Base-by-base conservation (phyloP, 306 rosid genomes). In the Cercis canadensis region DNA sequence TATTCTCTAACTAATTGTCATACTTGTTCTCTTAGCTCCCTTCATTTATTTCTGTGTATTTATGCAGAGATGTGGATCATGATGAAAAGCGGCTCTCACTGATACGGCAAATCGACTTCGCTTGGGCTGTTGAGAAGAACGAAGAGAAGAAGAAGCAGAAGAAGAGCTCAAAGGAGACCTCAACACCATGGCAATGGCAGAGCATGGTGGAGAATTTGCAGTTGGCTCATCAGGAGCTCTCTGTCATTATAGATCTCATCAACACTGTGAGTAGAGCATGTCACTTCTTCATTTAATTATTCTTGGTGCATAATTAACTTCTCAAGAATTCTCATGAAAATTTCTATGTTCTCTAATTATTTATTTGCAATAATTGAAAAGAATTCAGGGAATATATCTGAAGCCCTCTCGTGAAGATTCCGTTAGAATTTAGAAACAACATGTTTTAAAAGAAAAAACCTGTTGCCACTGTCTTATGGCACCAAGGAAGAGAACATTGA, bases 51-150 rank as follows among this genome's bases (percentile, higher is more conserved):
- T 33, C 21, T 36, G 52, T 24, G 41, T 36, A 33, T 13, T 62
- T 46, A 11, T 69, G 75, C 82, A 92, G 94, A 39, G 96, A 88
- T 79, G 86, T 86, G 46, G 96, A 86, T 55, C 83, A 94, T 32
- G 96, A 90, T 47, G 97, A 94, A 83, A 89, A 84, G 80, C 87
- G 97, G 69, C 75, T 83, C 24, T 79, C 92, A 0, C 74, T 88
- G 59, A 90, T 90, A 50, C 87, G 94, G 80, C 75, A 90, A 78
- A 84, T 94, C 29, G 96, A 89, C 70, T 94, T 94, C 47, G 97
- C 97, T 8, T 90, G 96, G 98, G 97, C 95, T 7, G 53, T 90
- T 70, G 98, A 87, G 87, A 87, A 86, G 79, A 96, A 90, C 21
- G 88, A 90, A 9, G 92, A 87, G 19, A 83, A 85, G 46, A 89